phyloP scores from a whole-genome alignment of 495 filamentous ascomycete genomes.

The Apiosordaria backusii region DNA sequence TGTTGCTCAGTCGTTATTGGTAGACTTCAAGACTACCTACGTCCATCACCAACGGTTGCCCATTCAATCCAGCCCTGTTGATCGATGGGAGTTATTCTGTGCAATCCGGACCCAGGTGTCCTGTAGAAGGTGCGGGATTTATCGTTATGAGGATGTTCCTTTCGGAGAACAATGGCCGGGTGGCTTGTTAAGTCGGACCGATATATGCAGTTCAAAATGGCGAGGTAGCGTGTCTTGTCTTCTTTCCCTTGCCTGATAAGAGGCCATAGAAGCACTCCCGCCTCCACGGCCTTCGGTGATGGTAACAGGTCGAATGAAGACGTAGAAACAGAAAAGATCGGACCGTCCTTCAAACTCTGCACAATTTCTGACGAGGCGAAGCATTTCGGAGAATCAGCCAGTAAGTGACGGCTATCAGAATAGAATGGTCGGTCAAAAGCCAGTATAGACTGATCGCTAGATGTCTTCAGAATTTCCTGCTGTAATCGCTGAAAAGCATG shows the following conservation, averaged over 20 bases:
- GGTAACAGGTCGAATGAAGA: not conserved
- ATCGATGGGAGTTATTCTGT: not conserved
- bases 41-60: not conserved
- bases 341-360: not conserved
- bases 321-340: not conserved
- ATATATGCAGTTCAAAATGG: constrained; percentile 4
- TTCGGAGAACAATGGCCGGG: constrained; percentile 1
- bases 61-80: not conserved
- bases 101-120: not conserved
- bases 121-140: not conserved
- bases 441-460: constrained; percentile 14
- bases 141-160: not conserved
- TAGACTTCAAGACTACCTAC: not conserved
- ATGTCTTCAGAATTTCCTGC: constrained; percentile 10
- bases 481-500: constrained; percentile 16
- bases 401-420: not conserved
- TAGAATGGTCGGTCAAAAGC: constrained; percentile 3
- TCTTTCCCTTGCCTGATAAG: not conserved
- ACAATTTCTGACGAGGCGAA: constrained; percentile 2
- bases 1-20: too few species aligned
- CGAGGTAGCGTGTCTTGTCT: not conserved
- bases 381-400: constrained; percentile 3
- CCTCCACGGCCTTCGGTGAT: constrained; percentile 1
- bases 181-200: constrained; percentile 5
- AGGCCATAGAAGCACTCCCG: not conserved